These are phyloP conservation scores for Xylariaceae sp. DNA, from an alignment of 2,329 filamentous ascomycete genomes.

Conservation along the genomic window DNA sequence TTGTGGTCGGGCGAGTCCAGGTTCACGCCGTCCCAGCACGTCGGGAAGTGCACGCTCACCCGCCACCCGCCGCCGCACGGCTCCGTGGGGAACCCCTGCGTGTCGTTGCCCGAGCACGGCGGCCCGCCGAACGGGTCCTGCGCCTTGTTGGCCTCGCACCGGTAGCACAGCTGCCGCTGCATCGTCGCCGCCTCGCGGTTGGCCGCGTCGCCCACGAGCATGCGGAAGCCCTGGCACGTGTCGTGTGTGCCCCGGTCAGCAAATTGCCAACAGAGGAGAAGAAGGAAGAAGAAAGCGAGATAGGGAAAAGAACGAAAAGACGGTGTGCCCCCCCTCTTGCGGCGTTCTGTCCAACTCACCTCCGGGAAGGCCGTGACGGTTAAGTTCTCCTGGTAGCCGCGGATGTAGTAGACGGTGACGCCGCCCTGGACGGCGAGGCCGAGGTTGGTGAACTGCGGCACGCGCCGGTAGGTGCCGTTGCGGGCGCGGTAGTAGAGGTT, in stretches of 20 bases:
- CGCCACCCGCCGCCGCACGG: slow-evolving; percentile 22
- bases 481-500: slow-evolving; percentile 25
- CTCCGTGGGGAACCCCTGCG: slow-evolving; percentile 18
- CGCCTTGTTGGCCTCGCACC: slow-evolving; percentile 23
- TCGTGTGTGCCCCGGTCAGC: too few relatives aligned
- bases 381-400: slow-evolving; percentile 20
- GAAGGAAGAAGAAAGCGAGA: too few relatives aligned
- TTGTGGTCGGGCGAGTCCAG: slow-evolving; percentile 26
- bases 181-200: slow-evolving; percentile 20
- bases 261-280: too few relatives aligned
- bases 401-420: slow-evolving; percentile 26
- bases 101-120: slow-evolving; percentile 24
- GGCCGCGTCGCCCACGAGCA: slow-evolving; percentile 22
- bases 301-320: too few relatives aligned
- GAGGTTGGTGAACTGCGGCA: slow-evolving; percentile 24
- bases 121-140: slow-evolving; percentile 25
- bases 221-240: slow-evolving; percentile 23
- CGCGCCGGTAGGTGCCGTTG: slow-evolving; percentile 25
- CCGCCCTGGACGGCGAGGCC: slow-evolving; percentile 22
- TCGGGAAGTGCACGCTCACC: slow-evolving; percentile 23
- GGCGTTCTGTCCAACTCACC: slow-evolving; percentile 11
- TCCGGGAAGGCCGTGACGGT: slow-evolving; percentile 23
- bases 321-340: not conserved
- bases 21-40: slow-evolving; percentile 27
- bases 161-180: slow-evolving; percentile 23